Evolutionary conservation across 140 eudicot genomes (phyloP), one percentile per base, ranked within the genome.

Genomic region (Senecio squalidus): DNA sequence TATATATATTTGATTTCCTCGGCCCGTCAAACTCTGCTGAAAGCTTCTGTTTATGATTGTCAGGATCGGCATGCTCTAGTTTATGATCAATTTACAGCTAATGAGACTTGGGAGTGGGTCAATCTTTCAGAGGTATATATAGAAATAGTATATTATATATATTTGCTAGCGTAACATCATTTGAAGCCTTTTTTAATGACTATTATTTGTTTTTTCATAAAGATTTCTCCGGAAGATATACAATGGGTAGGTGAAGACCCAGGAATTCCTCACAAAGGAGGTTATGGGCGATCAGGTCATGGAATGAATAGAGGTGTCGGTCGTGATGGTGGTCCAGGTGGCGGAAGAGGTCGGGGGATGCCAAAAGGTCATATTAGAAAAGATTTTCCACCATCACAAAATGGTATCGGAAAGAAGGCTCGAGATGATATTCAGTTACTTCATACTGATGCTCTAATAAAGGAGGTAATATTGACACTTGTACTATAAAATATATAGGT

Each of bases 191-290:
- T n/a, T 25, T 13, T 53, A 14, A 10, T 14, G 10, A 13, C 23
- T 64, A 28, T 6, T 18, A 16, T n/a, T 10, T 18, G n/a, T 10
- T 22, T 22, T 17, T 23, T 4, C 2, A 54, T 65, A 27, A 25
- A 86, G 95, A 86, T 86, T 46, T 69, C 95, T 70, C 80, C 88
- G 3, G 81, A 83, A 55, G 93, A 90, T 70, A 83, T 90, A 58
- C 81, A 82, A 55, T 90, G 97, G 97, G 97, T 51, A 46, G 95
- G 79, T 68, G 95, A 78, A 62, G 95, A 90, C 57, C n/a, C n/a
- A 4, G 89, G 85, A 62, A 52, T 81, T 60, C 39, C 84, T 38
- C 84, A 66, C 41, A 81, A 80, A 78, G 85, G 84, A 38, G 89
- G 83, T 18, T 79, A 74, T 33, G 76, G 82, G 60, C 74, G 95